Base-by-base conservation (phyloP, 2,329 filamentous ascomycete species). In the Cyanodermella asteris region DNA sequence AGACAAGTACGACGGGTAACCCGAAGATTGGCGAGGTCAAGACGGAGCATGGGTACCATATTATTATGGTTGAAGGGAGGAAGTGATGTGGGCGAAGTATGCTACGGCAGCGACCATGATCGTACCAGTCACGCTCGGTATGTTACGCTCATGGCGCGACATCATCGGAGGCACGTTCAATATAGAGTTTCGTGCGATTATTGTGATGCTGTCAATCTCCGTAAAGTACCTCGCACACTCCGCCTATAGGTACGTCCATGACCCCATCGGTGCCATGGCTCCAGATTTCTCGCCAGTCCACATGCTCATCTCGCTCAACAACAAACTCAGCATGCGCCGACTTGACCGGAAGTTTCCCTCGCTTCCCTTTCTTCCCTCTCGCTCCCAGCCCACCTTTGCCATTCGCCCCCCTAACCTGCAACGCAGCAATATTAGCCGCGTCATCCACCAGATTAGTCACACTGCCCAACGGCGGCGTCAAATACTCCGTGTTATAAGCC, bases 221-320 rank as follows among this genome's bases (percentile, higher is more conserved):
- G 47, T 94, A 97, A 13, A 97, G 45, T 17, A 97, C 70, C 53
- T 97, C 82, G 43, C 84, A 94, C 2, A 94, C 84, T 1, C 84
- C 87, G 7, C 81, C 82, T 35, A 94, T 64, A 6, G 87, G 87
- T 24, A 97, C 72, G 51, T 97, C 87, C 76, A 97, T 76, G 6
- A 94, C 87, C 2, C 81, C 87, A 56, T 97, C 87, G 0, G 87
- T 97, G 11, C 87, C 81, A 38, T 77, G 71, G 40, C 70, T 81
- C 87, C 87, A 97, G 11, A 91, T 60, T 30, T 59, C 62, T 40
- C 61, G 70, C 84, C 87, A 94, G 41, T 80, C 64, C 34, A 64
- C 33, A 23, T 32, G 26, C 22, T 34, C 25, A 22, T 18, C 32
- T 28, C 23, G 26, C 23, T 36, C 33, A 11, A 32, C 34, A 11